phyloP scores from a whole-genome alignment of 2,329 filamentous ascomycete species.

The Aaosphaeria pasadenensis region DNA sequence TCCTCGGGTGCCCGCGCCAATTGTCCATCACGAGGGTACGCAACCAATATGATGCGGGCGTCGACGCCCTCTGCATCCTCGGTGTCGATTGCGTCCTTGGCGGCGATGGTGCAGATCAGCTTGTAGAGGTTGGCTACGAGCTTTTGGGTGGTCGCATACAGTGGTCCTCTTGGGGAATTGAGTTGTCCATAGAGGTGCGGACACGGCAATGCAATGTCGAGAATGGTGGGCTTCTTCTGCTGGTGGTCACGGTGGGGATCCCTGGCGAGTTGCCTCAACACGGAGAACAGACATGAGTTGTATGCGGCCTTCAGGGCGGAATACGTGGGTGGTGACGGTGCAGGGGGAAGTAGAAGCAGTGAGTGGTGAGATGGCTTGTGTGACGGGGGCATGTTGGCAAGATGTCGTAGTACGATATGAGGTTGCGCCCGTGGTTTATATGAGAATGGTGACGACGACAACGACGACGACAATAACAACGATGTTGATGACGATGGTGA shows the following conservation, averaged over 20 bases:
- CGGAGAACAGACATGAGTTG: constrained; percentile 39
- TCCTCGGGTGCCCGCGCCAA: constrained; percentile 16
- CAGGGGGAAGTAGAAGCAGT: constrained; percentile 46
- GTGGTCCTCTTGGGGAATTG: constrained; percentile 50
- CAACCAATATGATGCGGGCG: constrained; percentile 69
- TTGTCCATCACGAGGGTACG: constrained; percentile 49
- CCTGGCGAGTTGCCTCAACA: constrained; percentile 40
- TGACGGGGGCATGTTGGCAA: constrained; percentile 26
- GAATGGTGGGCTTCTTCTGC: constrained; percentile 30
- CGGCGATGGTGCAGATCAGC: constrained; percentile 70
- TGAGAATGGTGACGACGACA: neutral
- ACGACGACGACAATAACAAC: neutral
- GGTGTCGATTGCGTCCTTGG: constrained; percentile 60
- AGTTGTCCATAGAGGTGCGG: constrained; percentile 57
- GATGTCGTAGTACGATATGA: constrained; percentile 9
- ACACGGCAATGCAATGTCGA: constrained; percentile 62
- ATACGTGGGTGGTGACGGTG: constrained; percentile 38
- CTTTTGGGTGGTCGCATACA: constrained; percentile 69
- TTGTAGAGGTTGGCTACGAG: constrained; percentile 76
- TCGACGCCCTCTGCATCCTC: constrained; percentile 71
- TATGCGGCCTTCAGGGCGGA: constrained; percentile 43
- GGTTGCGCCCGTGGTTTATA: neutral
- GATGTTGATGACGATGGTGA: neutral
- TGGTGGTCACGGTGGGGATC: constrained; percentile 24
- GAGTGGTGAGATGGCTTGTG: constrained; percentile 15